Conservation (phyloP, 345 rosid species). For the Rhizophora mangle region DNA sequence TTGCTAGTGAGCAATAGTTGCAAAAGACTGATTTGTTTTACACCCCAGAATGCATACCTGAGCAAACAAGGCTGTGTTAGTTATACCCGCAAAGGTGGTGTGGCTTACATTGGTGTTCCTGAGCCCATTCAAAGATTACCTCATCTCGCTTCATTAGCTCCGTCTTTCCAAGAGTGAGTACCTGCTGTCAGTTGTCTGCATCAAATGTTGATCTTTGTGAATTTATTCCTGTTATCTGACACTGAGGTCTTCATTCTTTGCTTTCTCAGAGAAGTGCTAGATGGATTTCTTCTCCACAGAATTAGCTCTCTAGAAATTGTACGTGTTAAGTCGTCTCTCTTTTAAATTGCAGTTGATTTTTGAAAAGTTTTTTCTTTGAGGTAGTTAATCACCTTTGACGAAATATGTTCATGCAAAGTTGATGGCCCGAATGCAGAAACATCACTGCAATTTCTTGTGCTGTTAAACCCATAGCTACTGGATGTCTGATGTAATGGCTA, state of each 20-base stretch:
- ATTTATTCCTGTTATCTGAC: background rate
- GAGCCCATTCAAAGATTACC: conserved; percentile 16
- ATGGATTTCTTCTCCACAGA: conserved; percentile 79
- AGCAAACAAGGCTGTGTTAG: conserved; percentile 49
- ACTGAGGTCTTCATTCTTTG: conserved; percentile 1
- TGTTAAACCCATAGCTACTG: no score
- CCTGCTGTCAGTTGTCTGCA: background rate
- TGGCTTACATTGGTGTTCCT: conserved; percentile 46
- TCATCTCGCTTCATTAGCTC: conserved; percentile 13
- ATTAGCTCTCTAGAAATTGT: conserved; percentile 58
- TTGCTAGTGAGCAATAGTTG: background rate
- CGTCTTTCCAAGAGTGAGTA: conserved; percentile 18
- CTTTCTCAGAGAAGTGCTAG: conserved; percentile 42
- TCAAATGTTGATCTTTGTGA: background rate
- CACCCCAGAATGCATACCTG: conserved; percentile 55
- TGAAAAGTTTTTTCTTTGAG: background rate
- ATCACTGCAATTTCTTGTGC: no score
- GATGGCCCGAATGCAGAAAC: no score
- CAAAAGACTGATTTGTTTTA: conserved; percentile 5
- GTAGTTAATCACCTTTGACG: no score
- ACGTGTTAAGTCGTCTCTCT: conserved; percentile 24
- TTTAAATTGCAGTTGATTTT: background rate
- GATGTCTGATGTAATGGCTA: no score
- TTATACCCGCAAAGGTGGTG: conserved; percentile 22
- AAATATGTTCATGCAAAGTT: no score